These are phyloP conservation scores for Cyberlindnera mrakii DNA, from an alignment of 805 yeast species.

Conservation along the genomic window DNA sequence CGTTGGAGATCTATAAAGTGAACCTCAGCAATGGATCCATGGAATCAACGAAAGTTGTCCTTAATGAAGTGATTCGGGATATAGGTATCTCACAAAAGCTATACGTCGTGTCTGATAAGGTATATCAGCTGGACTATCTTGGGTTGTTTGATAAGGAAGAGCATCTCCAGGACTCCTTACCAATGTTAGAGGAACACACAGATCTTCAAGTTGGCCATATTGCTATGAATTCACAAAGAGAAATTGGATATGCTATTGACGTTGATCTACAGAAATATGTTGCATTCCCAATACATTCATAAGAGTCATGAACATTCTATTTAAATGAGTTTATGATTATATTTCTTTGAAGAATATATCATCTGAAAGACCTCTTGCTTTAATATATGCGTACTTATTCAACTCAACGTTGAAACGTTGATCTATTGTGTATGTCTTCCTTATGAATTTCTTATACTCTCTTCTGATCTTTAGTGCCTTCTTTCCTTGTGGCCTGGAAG, in stretches of 20 bases:
- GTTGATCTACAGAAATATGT: conserved; percentile 24
- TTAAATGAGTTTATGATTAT: not conserved
- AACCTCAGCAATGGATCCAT: not conserved
- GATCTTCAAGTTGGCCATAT: conserved; percentile 13
- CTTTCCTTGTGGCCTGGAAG: not conserved
- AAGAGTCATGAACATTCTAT: not conserved
- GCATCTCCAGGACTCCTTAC: conserved; percentile 15
- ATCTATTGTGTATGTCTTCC: conserved; percentile 16
- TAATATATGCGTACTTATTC: conserved; percentile 18
- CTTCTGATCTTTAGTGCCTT: conserved; percentile 6
- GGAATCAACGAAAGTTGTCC: not conserved
- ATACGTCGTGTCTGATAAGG: conserved; percentile 1
- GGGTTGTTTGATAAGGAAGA: not conserved
- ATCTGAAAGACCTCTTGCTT: conserved; percentile 4
- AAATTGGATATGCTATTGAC: conserved; percentile 34
- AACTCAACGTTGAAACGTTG: conserved; percentile 6
- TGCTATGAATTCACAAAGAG: conserved; percentile 23
- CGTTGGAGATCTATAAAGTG: conserved; percentile 13
- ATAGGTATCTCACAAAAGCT: conserved; percentile 9
- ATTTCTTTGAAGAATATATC: conserved; percentile 4
- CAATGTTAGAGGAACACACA: not conserved
- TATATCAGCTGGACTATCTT: not conserved
- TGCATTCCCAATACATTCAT: conserved; percentile 2
- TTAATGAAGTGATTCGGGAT: conserved; percentile 7
- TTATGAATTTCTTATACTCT: conserved; percentile 21